A percentile compares a stretch with the other conserved stretches of the same genome.
These are phyloP conservation scores for Solanum tarapatanum DNA, from an alignment of 257 asterid genomes.

Conservation along the genomic window DNA sequence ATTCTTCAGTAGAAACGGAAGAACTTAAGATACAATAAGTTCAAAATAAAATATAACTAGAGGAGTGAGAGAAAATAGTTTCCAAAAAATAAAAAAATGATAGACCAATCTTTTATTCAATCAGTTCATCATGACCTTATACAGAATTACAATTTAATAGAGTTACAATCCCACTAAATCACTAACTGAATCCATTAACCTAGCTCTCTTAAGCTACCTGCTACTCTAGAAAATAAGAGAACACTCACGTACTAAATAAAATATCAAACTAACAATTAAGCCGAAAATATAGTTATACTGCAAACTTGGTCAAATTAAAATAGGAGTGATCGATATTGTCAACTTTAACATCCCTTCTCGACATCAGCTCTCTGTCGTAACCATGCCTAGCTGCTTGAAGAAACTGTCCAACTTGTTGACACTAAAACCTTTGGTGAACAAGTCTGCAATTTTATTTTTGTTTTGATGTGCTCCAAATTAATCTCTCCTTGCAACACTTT, in stretches of 20 bases:
- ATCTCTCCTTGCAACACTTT: background rate
- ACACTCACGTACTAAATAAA: background rate
- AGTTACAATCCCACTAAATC: background rate
- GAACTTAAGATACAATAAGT: background rate
- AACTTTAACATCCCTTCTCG: background rate
- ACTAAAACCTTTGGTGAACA: background rate
- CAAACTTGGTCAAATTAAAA: background rate
- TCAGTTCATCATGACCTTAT: background rate
- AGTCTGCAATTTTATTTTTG: too few relatives aligned
- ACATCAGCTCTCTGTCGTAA: background rate
- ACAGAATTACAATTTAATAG: background rate
- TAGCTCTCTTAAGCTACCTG: background rate
- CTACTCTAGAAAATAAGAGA: background rate
- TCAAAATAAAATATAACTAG: background rate
- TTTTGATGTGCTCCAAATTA: background rate
- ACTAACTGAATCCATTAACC: background rate
- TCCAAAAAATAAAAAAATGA: too few relatives aligned
- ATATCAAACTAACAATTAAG: too few relatives aligned
- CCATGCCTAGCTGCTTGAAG: background rate
- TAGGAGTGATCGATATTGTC: background rate
- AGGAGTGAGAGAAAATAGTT: background rate
- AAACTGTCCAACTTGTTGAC: background rate
- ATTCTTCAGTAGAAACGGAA: background rate
- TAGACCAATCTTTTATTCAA: background rate
- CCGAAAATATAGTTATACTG: background rate